phyloP scores from a whole-genome alignment of 371 early-diverging fungal genomes.

The Mucor lusitanicus region DNA sequence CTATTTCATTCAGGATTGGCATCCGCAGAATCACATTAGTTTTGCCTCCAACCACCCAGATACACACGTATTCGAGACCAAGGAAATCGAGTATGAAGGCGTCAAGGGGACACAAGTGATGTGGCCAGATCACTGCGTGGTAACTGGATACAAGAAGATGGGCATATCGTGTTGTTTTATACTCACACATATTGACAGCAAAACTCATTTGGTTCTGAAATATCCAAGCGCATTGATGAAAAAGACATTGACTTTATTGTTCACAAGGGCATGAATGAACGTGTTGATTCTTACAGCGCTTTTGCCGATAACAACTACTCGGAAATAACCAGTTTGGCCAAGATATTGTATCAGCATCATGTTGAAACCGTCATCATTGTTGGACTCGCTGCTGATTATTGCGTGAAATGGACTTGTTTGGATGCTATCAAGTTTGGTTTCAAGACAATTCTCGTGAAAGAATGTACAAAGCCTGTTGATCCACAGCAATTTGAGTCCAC shows the following conservation, averaged over 20 bases:
- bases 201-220: constrained; percentile 29
- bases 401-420: constrained; percentile 44
- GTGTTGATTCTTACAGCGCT: constrained; percentile 49
- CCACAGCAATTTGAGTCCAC: constrained; percentile 21
- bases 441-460: constrained; percentile 34
- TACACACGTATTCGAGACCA: constrained; percentile 29
- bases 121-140: constrained; percentile 53
- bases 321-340: constrained; percentile 37
- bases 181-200: constrained; percentile 19
- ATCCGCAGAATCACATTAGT: constrained; percentile 43
- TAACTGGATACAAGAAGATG: constrained; percentile 9
- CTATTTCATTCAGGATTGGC: constrained; percentile 50
- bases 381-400: constrained; percentile 46
- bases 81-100: constrained; percentile 34
- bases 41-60: constrained; percentile 40
- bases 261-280: constrained; percentile 29
- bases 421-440: constrained; percentile 53
- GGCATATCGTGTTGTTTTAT: neutral
- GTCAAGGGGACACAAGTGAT: constrained; percentile 23
- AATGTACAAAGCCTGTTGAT: constrained; percentile 35
- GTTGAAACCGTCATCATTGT: constrained; percentile 37
- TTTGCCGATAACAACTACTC: constrained; percentile 48
- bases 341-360: constrained; percentile 32
- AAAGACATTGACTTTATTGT: constrained; percentile 26
- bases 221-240: constrained; percentile 8